Conservation (phyloP, 352 stramenopile genomes). For the Phytophthora agathidicida region DNA sequence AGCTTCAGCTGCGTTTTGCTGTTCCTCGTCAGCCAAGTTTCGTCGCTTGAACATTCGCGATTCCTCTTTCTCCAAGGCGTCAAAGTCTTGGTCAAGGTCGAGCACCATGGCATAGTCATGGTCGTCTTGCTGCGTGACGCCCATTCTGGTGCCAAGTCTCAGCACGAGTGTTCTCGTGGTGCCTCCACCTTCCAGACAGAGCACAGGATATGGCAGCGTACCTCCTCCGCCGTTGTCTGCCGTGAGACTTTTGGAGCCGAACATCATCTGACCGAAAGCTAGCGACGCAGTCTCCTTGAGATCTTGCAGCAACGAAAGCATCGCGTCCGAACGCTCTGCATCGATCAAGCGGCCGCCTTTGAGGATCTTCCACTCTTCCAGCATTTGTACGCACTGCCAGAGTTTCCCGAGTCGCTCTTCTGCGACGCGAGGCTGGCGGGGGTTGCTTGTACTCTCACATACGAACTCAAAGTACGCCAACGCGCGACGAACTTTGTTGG, state of each 20-base stretch:
- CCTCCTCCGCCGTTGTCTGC: constrained; percentile 35
- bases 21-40: constrained; percentile 18
- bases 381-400: constrained; percentile 72
- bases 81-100: constrained; percentile 59
- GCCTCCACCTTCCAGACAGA: constrained; percentile 44
- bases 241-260: constrained; percentile 19
- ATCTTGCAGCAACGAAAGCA: constrained; percentile 51
- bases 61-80: constrained; percentile 26
- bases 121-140: constrained; percentile 50
- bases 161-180: constrained; percentile 49
- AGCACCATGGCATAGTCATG: constrained; percentile 71
- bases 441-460: constrained; percentile 57
- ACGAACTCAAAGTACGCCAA: constrained; percentile 69
- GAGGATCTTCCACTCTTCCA: constrained; percentile 81
- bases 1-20: constrained; percentile 5
- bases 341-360: constrained; percentile 71
- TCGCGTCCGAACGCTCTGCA: constrained; percentile 57
- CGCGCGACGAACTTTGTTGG: constrained; percentile 61
- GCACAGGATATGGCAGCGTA: constrained; percentile 58
- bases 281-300: constrained; percentile 53
- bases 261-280: constrained; percentile 62
- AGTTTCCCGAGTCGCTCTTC: constrained; percentile 72
- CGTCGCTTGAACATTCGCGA: constrained; percentile 27
- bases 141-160: constrained; percentile 53
- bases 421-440: constrained; percentile 23